Percentiles rank a stretch among this genome's conserved stretches.
phyloP scores from a whole-genome alignment of 2,329 filamentous ascomycete genomes.

The Fusarium sp. region DNA sequence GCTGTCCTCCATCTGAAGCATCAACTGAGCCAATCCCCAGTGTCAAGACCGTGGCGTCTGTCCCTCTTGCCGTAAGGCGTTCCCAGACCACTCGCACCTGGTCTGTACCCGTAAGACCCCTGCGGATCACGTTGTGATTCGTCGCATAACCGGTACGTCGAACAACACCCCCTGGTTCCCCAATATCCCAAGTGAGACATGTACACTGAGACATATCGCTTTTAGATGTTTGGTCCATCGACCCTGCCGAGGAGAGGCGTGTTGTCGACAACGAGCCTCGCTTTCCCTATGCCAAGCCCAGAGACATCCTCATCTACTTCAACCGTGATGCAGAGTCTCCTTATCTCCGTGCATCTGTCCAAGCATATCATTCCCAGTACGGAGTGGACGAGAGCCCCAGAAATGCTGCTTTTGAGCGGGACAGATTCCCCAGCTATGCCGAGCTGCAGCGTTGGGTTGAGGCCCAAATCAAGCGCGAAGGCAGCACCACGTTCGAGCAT shows the following conservation, averaged over 20 bases:
- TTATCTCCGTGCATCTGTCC: constrained; percentile 53
- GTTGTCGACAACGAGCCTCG: constrained; percentile 50
- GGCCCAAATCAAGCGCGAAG: constrained; percentile 51
- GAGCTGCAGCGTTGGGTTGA: constrained; percentile 54
- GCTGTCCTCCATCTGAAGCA: constrained; percentile 26
- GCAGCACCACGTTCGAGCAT: constrained; percentile 47
- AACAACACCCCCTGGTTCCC: constrained; percentile 26
- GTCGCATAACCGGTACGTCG: constrained; percentile 52
- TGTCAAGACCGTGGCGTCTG: constrained; percentile 56
- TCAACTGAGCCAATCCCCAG: constrained; percentile 49
- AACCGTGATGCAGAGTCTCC: constrained; percentile 52
- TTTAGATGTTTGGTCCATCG: constrained; percentile 53
- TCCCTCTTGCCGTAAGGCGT: constrained; percentile 55
- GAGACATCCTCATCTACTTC: constrained; percentile 53
- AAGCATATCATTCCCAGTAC: constrained; percentile 51
- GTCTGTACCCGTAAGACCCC: constrained; percentile 55
- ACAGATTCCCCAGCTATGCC: constrained; percentile 51
- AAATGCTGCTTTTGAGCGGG: constrained; percentile 53
- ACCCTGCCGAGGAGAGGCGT: constrained; percentile 50
- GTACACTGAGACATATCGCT: constrained; percentile 41
- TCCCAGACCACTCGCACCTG: constrained; percentile 54
- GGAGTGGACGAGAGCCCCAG: constrained; percentile 48
- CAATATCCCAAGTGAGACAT: constrained; percentile 39
- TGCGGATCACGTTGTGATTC: constrained; percentile 49
- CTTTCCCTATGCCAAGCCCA: constrained; percentile 52